Percentiles rank a stretch among this genome's conserved stretches.
Evolutionary conservation across 108 stramenopile genomes (phyloP).

Genomic region (Thalassiosira profunda): DNA sequence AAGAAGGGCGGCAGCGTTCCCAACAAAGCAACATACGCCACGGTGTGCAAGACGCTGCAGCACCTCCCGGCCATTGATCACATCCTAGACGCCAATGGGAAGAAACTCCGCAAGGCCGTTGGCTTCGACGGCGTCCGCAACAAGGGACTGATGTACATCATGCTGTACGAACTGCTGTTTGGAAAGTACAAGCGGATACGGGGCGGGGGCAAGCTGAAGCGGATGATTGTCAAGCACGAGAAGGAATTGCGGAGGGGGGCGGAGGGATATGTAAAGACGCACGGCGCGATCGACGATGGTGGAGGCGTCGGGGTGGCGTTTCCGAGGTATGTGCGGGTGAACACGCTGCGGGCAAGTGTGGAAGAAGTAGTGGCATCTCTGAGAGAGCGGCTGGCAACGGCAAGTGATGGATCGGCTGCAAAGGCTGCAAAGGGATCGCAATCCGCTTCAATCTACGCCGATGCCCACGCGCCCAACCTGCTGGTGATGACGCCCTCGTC

Average conservation of each 20-base stretch:
- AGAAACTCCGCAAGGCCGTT: conserved; percentile 38
- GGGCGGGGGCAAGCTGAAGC: conserved; percentile 87
- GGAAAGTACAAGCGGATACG: conserved; percentile 81
- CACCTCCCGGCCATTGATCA: conserved; percentile 37
- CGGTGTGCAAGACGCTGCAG: conserved; percentile 49
- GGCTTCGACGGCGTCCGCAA: conserved; percentile 42
- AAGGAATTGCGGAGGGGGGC: conserved; percentile 36
- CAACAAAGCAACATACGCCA: conserved; percentile 46
- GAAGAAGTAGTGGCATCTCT: conserved; percentile 50
- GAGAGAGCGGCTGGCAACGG: conserved; percentile 8
- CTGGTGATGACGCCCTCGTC: conserved; percentile 72
- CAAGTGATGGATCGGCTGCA: not conserved
- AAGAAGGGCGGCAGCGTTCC: conserved; percentile 22
- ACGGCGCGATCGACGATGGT: not conserved
- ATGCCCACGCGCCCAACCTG: conserved; percentile 86
- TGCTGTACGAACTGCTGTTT: conserved; percentile 84
- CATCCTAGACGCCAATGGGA: conserved; percentile 27
- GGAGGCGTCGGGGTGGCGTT: conserved; percentile 29
- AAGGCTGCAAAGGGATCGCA: not conserved
- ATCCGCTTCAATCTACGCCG: conserved; percentile 74
- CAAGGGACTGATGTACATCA: conserved; percentile 74
- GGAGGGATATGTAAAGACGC: conserved; percentile 17
- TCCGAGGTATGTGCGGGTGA: conserved; percentile 89
- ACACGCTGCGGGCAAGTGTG: conserved; percentile 60
- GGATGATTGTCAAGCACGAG: conserved; percentile 75